A percentile compares a stretch with the other conserved stretches of the same genome.
phyloP scores from a whole-genome alignment of 805 yeast genomes.

The Kodamaea nitidulidarum region DNA sequence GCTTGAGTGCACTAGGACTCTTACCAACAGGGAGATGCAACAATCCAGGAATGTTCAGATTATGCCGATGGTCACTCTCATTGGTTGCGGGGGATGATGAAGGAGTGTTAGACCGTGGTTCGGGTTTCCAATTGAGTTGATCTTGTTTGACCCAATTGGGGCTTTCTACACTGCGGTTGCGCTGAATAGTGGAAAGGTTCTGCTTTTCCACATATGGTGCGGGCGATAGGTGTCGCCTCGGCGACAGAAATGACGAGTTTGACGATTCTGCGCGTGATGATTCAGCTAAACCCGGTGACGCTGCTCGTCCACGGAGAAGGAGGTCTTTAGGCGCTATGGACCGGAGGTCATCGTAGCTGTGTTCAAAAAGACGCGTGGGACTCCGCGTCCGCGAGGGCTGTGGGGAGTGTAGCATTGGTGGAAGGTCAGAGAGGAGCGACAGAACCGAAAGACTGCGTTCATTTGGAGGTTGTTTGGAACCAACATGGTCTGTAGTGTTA shows the following conservation, averaged over 20 bases:
- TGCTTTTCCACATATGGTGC: slow-evolving; percentile 42
- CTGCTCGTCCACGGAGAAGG: slow-evolving; percentile 19
- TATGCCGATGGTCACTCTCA: not conserved
- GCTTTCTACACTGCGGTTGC: slow-evolving; percentile 31
- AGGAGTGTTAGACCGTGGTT: slow-evolving; percentile 4
- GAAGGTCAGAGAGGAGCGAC: not conserved
- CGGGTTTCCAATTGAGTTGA: not conserved
- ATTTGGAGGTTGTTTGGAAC: too few species aligned
- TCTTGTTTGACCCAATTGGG: slow-evolving; percentile 7
- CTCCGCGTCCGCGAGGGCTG: slow-evolving; percentile 33
- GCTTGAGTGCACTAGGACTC: slow-evolving; percentile 29
- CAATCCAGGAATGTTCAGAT: slow-evolving; percentile 12
- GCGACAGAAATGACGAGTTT: slow-evolving; percentile 41
- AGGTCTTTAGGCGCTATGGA: slow-evolving; percentile 47
- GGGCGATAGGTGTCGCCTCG: slow-evolving; percentile 57
- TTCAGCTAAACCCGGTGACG: slow-evolving; percentile 3
- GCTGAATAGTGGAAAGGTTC: slow-evolving; percentile 60
- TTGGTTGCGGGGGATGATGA: not conserved
- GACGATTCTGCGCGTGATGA: slow-evolving; percentile 17
- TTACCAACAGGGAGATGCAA: slow-evolving; percentile 4
- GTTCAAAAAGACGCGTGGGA: slow-evolving; percentile 19
- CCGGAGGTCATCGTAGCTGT: slow-evolving; percentile 14
- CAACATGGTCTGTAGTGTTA: too few species aligned
- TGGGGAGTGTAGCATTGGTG: slow-evolving; percentile 24
- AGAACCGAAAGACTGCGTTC: too few species aligned